These are phyloP conservation scores for Colletotrichum higginsianum DNA, from an alignment of 2,329 filamentous ascomycete genomes.

Conservation along the genomic window DNA sequence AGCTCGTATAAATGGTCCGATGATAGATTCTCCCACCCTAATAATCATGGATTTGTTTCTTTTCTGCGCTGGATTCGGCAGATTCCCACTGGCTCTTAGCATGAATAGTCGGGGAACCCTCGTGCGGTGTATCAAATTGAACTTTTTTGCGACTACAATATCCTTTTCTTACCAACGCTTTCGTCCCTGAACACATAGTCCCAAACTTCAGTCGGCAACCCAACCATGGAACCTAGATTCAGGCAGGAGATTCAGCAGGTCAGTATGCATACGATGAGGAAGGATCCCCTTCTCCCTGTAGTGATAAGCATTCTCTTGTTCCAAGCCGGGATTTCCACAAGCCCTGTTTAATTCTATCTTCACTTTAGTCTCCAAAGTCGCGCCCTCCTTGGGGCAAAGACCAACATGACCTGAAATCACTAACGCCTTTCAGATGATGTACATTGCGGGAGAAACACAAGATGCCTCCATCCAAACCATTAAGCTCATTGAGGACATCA, in stretches of 20 bases:
- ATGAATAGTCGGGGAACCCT: background rate
- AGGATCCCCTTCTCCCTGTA: background rate
- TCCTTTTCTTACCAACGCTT: background rate
- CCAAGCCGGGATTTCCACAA: too few relatives aligned
- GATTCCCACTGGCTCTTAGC: background rate
- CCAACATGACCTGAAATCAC: background rate
- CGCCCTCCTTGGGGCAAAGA: background rate
- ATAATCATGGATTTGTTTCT: background rate
- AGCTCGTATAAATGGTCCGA: conserved; percentile 13
- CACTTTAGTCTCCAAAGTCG: background rate
- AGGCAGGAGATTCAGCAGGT: conserved; percentile 41
- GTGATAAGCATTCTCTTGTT: background rate
- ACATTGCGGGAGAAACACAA: conserved; percentile 44
- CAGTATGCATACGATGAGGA: background rate
- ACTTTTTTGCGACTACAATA: background rate
- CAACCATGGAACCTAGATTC: conserved; percentile 15
- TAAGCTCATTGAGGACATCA: conserved; percentile 44
- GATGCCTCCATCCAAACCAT: conserved; percentile 42
- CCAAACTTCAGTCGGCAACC: background rate
- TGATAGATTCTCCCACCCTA: background rate
- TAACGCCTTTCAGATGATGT: conserved; percentile 44
- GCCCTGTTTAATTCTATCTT: background rate
- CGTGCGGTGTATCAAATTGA: background rate
- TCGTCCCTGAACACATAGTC: background rate
- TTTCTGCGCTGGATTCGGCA: background rate